Percentiles rank a stretch among this genome's conserved stretches.
Conservation (phyloP, 2,329 filamentous ascomycete species). For the Truncatella angustata region DNA sequence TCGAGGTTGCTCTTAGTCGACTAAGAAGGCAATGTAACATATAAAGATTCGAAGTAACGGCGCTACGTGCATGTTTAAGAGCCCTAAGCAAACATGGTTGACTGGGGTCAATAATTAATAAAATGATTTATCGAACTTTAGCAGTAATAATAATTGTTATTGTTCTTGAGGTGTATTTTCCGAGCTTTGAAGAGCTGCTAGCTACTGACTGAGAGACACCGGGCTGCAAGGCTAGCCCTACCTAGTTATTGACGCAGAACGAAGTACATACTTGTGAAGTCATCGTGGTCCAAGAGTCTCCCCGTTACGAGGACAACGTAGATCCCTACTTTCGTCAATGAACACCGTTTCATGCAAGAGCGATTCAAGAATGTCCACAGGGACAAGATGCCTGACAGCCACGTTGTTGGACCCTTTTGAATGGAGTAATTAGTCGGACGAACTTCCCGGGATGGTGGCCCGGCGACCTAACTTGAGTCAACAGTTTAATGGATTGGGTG, state of each 20-base stretch:
- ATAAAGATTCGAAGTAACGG: too few species aligned
- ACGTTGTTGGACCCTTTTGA: conserved; percentile 1
- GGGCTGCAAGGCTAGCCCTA: neutral
- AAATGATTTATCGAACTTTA: too few species aligned
- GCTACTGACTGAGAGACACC: too few species aligned
- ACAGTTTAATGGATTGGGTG: neutral
- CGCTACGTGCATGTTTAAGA: too few species aligned
- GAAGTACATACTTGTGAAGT: neutral
- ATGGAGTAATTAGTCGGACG: neutral
- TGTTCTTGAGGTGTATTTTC: too few species aligned
- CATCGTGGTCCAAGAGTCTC: neutral
- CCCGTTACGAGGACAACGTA: too few species aligned
- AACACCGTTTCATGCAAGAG: neutral
- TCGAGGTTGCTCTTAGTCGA: too few species aligned
- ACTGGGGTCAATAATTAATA: too few species aligned
- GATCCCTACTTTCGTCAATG: neutral
- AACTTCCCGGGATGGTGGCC: conserved; percentile 1
- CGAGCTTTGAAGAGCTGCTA: too few species aligned
- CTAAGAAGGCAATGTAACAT: too few species aligned
- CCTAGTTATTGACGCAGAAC: neutral
- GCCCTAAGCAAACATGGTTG: too few species aligned
- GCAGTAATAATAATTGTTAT: too few species aligned
- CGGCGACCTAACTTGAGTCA: neutral
- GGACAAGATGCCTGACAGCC: neutral
- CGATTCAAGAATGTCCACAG: neutral